These are phyloP conservation scores for Symbiodinium natans DNA, from an alignment of 73 alveolate genomes.

Conservation along the genomic window DNA sequence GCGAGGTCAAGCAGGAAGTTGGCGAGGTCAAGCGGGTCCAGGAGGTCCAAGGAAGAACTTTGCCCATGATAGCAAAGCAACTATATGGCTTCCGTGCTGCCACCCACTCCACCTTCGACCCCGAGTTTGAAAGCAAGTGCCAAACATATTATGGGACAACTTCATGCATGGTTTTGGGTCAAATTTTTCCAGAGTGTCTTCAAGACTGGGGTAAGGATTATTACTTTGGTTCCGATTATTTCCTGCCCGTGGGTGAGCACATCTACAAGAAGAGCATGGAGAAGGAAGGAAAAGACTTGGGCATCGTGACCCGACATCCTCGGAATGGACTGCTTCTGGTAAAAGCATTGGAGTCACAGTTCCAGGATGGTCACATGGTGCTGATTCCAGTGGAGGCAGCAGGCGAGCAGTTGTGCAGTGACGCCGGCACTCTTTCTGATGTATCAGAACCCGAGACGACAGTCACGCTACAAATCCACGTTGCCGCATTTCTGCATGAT, in stretches of 20 bases:
- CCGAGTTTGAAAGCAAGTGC: background rate
- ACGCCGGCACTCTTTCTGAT: background rate
- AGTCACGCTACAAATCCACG: conserved; percentile 7
- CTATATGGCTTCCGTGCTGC: background rate
- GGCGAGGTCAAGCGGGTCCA: no score
- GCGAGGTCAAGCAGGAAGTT: no score
- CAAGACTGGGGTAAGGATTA: background rate
- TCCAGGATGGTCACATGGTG: background rate
- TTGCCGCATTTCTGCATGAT: background rate
- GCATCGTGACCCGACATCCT: conserved; percentile 7
- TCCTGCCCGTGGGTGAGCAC: conserved; percentile 1
- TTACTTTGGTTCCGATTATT: conserved; percentile 6
- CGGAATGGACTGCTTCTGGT: conserved; percentile 16
- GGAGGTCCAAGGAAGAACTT: no score
- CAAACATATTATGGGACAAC: background rate
- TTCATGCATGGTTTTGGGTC: conserved; percentile 9
- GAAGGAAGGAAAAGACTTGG: background rate
- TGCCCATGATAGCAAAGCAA: no score
- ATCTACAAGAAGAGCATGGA: background rate
- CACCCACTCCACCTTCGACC: background rate
- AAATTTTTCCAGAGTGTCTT: background rate
- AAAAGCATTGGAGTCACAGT: no score
- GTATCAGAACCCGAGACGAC: background rate
- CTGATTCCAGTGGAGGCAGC: conserved; percentile 13
- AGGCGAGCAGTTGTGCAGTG: background rate